Conservation (phyloP, 2,329 filamentous ascomycete genomes). For the Xylaria sp. region DNA sequence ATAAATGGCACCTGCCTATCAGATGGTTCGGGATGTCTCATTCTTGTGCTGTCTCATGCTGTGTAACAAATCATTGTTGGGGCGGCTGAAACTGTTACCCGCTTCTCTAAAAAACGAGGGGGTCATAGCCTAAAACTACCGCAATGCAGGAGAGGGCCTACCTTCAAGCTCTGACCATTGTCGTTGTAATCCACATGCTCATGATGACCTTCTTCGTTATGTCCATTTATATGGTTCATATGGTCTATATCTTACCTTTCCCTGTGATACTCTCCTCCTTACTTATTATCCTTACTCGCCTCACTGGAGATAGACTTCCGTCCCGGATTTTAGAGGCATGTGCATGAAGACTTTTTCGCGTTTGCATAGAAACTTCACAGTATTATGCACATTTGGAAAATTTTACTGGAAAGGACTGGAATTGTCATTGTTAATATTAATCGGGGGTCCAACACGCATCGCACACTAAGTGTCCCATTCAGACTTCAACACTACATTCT, state of each 20-base stretch:
- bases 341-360: no score
- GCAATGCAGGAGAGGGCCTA: background rate
- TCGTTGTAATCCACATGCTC: background rate
- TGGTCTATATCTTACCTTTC: background rate
- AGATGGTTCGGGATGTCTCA: background rate
- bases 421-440: no score
- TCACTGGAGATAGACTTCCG: no score
- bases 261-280: background rate
- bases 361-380: no score
- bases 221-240: background rate
- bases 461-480: no score
- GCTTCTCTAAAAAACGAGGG: no score
- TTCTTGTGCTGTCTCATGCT: background rate
- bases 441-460: no score
- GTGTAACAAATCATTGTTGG: background rate
- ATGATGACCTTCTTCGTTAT: background rate
- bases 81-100: background rate
- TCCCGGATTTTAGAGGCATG: no score
- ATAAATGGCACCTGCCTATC: background rate
- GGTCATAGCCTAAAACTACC: background rate
- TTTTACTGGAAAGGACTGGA: no score
- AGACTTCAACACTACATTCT: no score
- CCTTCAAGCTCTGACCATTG: background rate
- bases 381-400: no score
- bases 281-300: background rate